These are phyloP conservation scores for Cenchrus purpureus DNA, from an alignment of 176 grass and related monocot species.

Conservation along the genomic window DNA sequence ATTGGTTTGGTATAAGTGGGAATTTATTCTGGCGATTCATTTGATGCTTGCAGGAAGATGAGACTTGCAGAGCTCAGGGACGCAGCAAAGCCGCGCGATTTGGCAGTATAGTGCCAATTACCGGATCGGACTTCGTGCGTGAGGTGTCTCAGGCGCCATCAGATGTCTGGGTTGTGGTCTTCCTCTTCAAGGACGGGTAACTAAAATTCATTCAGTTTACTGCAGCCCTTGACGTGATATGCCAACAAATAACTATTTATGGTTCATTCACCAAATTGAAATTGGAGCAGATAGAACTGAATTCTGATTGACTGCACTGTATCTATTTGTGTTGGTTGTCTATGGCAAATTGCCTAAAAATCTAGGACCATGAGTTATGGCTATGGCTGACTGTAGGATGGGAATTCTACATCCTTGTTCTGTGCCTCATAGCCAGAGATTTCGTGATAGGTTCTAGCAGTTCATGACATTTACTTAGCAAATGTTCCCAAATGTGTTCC, in stretches of 20 bases:
- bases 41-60: slow-evolving; percentile 64
- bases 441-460: not conserved
- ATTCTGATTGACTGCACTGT: not conserved
- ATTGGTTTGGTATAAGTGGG: not conserved
- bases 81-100: slow-evolving; percentile 62
- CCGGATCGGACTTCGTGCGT: slow-evolving; percentile 85
- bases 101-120: slow-evolving; percentile 69
- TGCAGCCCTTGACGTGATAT: not conserved
- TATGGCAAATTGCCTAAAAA: not conserved
- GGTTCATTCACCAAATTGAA: not conserved
- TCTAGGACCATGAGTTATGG: not conserved
- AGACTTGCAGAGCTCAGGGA: slow-evolving; percentile 87
- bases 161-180: slow-evolving; percentile 94
- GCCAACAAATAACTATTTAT: not conserved
- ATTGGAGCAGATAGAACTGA: not conserved
- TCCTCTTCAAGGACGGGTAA: slow-evolving; percentile 97
- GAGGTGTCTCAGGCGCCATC: slow-evolving; percentile 89
- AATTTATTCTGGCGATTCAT: not conserved
- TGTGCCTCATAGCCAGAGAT: not conserved
- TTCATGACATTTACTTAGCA: not conserved
- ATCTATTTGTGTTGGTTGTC: not conserved
- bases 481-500: not conserved
- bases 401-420: not conserved
- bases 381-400: not conserved
- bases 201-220: not conserved